Base-by-base conservation (phyloP, 1,139 yeast genomes). In the Yamadazyma trypodendri region DNA sequence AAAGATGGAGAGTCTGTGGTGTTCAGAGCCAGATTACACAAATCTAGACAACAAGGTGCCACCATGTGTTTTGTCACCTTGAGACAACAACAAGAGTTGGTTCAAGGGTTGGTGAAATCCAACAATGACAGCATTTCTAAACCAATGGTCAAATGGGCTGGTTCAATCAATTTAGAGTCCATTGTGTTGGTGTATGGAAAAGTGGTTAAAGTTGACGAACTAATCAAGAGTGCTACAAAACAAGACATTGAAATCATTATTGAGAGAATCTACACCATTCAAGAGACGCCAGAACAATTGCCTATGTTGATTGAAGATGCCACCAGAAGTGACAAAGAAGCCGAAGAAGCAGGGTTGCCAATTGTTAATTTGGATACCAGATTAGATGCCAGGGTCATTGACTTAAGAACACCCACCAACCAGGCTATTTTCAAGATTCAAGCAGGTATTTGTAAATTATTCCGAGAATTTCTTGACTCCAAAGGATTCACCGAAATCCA, bases 301-400 rank as follows among this genome's bases (percentile, higher is more conserved):
- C 98, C 99, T 42, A 83, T 92, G 60, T 77, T 89, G 59, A 80
- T 94, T 55, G 98, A 92, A 71, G 99, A 92, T 65, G 97, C 98
- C 30, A 74, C 89, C 24, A 84, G 99, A 68, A 81, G 95, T 35
- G 98, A 92, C 52, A 89, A 87, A 37, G 95, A 89, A 60, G 97
- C 97, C 34, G 96, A 87, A 64, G 89, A 84, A 38, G 82, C 84
- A 27, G 94, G 94, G 12, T 78, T 90, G 52, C 97, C 97, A 35
- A 84, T 87, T 31, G 97, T 92, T 50, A 90, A 90, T 68, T 80
- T 92, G 61, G 98, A 94, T 67, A 94, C 98, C 32, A 81, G 98
- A 63, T 77, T 92, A 55, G 97, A 94, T 61, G 72, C 94, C 42
- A 82, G 99, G 63, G 96, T 90, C 38, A 89, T 92, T 63, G 99